Conservation (phyloP, 768 basidiomycete genomes). For the Coprinellus micaceus region DNA sequence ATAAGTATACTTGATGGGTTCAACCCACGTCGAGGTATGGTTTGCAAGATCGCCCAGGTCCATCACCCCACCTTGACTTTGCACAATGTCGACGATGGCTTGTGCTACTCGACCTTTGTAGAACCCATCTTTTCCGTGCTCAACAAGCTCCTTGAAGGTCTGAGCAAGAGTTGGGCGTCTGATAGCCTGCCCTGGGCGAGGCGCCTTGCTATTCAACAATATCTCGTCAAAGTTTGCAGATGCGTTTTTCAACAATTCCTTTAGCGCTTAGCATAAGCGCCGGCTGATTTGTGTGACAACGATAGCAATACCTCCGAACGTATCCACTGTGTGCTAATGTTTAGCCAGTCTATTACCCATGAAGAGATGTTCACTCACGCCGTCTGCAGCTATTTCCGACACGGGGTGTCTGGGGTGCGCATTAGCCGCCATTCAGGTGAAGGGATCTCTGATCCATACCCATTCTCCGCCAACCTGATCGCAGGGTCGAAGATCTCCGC, state of each 20-base stretch:
- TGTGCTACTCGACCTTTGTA: conserved; percentile 90
- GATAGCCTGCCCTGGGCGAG: conserved; percentile 81
- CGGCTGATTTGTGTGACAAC: too few relatives aligned
- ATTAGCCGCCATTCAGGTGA: neutral
- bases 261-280: neutral
- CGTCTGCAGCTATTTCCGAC: conserved; percentile 70
- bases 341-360: neutral
- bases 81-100: conserved; percentile 81
- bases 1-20: conserved; percentile 91
- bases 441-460: conserved; percentile 42
- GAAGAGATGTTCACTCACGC: conserved; percentile 32
- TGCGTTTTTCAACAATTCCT: conserved; percentile 71
- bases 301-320: conserved; percentile 46
- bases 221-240: conserved; percentile 86
- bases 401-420: conserved; percentile 66
- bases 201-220: conserved; percentile 81
- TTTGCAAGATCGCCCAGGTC: conserved; percentile 87
- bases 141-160: conserved; percentile 78
- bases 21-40: conserved; percentile 74
- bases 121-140: conserved; percentile 86
- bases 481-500: conserved; percentile 84
- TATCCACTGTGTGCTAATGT: conserved; percentile 41
- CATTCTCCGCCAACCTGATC: conserved; percentile 87
- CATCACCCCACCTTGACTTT: conserved; percentile 90
- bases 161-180: conserved; percentile 75